Evolutionary conservation across 345 rosid species (phyloP).

Genomic region (Clarkia xantiana): DNA sequence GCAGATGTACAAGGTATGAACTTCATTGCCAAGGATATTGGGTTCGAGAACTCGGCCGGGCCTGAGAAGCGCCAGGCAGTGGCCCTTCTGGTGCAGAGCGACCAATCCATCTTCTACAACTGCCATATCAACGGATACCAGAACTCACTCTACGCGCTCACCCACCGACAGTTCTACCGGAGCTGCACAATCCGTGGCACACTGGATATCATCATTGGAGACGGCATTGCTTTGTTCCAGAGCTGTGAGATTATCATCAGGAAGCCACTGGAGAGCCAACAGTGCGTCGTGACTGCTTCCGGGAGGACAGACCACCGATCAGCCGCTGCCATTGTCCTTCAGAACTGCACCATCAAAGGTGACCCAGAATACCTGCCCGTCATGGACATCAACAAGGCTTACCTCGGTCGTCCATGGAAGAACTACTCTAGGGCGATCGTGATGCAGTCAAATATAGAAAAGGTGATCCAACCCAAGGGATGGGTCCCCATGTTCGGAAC

Average conservation of each 20-base stretch:
- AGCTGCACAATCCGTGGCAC: constrained; percentile 64
- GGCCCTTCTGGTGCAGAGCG: constrained; percentile 45
- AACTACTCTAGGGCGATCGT: constrained; percentile 39
- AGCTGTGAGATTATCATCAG: constrained; percentile 44
- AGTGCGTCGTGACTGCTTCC: constrained; percentile 52
- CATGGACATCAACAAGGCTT: constrained; percentile 25
- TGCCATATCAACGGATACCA: constrained; percentile 54
- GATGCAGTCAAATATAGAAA: constrained; percentile 39
- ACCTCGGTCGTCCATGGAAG: constrained; percentile 72
- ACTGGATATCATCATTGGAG: constrained; percentile 58
- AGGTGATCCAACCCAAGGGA: constrained; percentile 45
- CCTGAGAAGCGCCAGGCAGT: constrained; percentile 53
- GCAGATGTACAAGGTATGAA: constrained; percentile 31
- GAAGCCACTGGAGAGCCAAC: constrained; percentile 31
- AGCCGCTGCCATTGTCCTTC: constrained; percentile 42
- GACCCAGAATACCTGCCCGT: constrained; percentile 22
- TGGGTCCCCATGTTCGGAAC: constrained; percentile 40
- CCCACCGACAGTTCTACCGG: constrained; percentile 60
- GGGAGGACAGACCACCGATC: constrained; percentile 33
- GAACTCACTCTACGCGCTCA: constrained; percentile 55
- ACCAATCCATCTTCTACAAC: constrained; percentile 34
- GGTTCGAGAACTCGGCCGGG: constrained; percentile 59
- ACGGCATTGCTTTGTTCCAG: constrained; percentile 40
- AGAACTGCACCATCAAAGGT: constrained; percentile 43
- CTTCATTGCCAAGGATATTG: constrained; percentile 61